Base-by-base conservation (phyloP, 306 rosid genomes). In the Ziziphus jujuba region DNA sequence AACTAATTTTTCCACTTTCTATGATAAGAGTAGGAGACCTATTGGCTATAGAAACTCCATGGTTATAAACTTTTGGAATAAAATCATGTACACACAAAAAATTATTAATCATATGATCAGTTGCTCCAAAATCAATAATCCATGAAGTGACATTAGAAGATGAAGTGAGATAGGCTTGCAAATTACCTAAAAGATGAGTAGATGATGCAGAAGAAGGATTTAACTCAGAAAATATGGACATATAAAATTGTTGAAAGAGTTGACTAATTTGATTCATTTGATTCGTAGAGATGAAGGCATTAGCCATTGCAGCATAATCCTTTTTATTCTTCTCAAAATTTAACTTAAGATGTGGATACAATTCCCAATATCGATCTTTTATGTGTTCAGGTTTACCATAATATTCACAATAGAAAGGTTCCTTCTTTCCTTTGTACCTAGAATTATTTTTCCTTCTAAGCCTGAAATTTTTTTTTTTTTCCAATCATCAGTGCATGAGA, bases 51-150 rank as follows among this genome's bases (percentile, higher is more conserved):
- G 62, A 57, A 3, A 57, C 62, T 3, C 17, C 21, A 5, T 16
- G 15, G 12, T 56, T 11, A 24, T 3, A 5, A n/a, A 15, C 10
- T 57, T 57, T 35, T 5, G 40, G 40, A 35, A 3, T 14, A 15
- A 57, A 57, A 31, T 57, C 43, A 31, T 16, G 21, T 56, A 24
- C 1, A n/a, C n/a, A n/a, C n/a, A n/a, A n/a, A n/a, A n/a, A n/a
- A n/a, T n/a, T n/a, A n/a, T n/a, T n/a, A n/a, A 38, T 11, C 61
- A 56, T 56, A 25, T 56, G 61, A 15, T 56, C 61, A 4, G 43
- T 12, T 7, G 61, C 61, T 11, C 43, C n/a, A 3, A 38, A 56
- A 17, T n/a, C 43, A 6, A 56, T 19, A 28, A 56, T 56, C 61
- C 38, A 14, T 15, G 5, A 14, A 8, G 19, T 9, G 6, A 11